phyloP scores from a whole-genome alignment of 768 basidiomycete species.

The Asterophora lycoperdoides region DNA sequence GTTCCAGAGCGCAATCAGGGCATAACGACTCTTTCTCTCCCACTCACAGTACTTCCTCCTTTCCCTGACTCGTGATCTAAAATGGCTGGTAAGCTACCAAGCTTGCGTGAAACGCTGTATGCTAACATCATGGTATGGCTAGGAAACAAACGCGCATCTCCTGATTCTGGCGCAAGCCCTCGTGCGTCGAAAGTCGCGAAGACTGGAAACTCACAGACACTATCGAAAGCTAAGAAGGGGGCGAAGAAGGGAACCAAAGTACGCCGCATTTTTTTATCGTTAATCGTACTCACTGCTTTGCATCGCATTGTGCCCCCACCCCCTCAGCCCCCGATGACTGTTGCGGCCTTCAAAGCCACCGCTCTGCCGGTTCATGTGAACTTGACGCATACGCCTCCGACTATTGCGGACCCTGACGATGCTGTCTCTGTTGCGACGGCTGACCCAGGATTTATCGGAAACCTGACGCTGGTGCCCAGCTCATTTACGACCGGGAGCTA shows the following conservation, averaged over 20 bases:
- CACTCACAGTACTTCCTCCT: not conserved
- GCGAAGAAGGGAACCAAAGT: constrained; percentile 48
- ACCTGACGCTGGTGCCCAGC: constrained; percentile 50
- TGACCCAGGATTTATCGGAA: constrained; percentile 62
- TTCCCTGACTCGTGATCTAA: not conserved
- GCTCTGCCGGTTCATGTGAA: constrained; percentile 67
- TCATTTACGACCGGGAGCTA: constrained; percentile 74
- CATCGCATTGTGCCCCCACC: not conserved
- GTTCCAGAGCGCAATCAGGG: constrained; percentile 1
- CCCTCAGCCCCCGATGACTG: constrained; percentile 40
- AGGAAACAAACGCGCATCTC: constrained; percentile 45
- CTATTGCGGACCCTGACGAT: constrained; percentile 33
- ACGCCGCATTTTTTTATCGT: constrained; percentile 11
- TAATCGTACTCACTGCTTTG: constrained; percentile 5
- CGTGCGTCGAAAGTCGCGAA: constrained; percentile 51
- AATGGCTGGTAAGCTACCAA: constrained; percentile 12
- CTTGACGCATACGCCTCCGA: constrained; percentile 55
- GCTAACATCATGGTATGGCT: not conserved
- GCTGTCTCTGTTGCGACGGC: constrained; percentile 28
- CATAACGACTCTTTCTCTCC: not conserved
- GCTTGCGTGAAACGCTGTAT: too few species aligned
- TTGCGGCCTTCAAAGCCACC: constrained; percentile 53
- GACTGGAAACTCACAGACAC: constrained; percentile 30
- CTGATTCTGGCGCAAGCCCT: constrained; percentile 32
- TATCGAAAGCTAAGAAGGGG: constrained; percentile 30